These are phyloP conservation scores for Plectranthus barbatus DNA, from an alignment of 257 asterid species.

Conservation along the genomic window DNA sequence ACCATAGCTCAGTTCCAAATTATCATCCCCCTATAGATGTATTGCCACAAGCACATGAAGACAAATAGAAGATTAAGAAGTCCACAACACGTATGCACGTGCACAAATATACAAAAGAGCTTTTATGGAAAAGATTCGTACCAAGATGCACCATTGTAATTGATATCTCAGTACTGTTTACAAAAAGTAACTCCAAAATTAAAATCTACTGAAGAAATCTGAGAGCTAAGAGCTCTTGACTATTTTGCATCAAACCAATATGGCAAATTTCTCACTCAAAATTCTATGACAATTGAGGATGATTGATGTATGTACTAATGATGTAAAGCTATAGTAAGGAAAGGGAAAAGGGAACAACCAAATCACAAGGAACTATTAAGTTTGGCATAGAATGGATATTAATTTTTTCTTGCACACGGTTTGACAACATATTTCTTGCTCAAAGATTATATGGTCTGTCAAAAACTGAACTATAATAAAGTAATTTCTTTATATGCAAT, in stretches of 20 bases:
- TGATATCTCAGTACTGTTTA: not conserved
- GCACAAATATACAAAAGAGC: not conserved
- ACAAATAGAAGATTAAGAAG: not conserved
- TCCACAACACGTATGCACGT: not conserved
- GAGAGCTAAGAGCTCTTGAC: not conserved
- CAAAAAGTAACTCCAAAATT: not conserved
- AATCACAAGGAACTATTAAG: not conserved
- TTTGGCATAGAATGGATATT: slow-evolving; percentile 6
- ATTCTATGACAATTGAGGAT: not conserved
- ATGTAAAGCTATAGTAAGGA: not conserved
- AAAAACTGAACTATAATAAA: not conserved
- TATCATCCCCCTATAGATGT: not conserved
- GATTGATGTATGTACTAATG: not conserved
- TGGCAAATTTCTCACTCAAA: not conserved
- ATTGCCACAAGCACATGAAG: not conserved
- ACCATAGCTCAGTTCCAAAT: not conserved
- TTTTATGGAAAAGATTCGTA: not conserved
- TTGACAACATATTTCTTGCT: slow-evolving; percentile 28
- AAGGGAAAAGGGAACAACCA: not conserved
- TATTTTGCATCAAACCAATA: not conserved
- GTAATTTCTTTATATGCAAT: not conserved
- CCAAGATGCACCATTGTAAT: not conserved
- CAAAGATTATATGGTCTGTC: not conserved
- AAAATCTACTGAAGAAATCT: not conserved
- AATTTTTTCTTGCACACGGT: slow-evolving; percentile 16